Percentiles rank a stretch among this genome's conserved stretches.
phyloP scores from a whole-genome alignment of 78 protist species.

The Neovahlkampfia damariscottae region DNA sequence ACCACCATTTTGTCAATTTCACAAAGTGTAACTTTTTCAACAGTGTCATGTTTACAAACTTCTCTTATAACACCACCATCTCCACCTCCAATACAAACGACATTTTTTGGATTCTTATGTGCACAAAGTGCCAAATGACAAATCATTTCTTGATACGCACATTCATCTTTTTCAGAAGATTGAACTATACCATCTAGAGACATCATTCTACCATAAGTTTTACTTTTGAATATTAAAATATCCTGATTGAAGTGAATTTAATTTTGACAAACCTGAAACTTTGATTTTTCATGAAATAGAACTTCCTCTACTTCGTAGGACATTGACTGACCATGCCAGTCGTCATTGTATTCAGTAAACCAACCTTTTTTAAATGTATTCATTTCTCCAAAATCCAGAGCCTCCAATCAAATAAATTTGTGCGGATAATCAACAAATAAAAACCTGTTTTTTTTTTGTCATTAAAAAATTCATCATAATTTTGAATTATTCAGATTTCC shows the following conservation, averaged over 20 bases:
- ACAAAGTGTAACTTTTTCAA: slow-evolving; percentile 60
- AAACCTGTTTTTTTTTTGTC: no score
- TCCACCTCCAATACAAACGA: slow-evolving; percentile 94
- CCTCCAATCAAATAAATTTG: no score
- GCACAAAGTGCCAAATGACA: slow-evolving; percentile 73
- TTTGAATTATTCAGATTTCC: no score
- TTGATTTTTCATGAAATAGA: slow-evolving; percentile 47
- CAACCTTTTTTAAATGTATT: no score
- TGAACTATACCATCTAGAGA: slow-evolving; percentile 86
- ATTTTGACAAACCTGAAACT: no score
- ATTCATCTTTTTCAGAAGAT: slow-evolving; percentile 85
- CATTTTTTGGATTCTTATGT: slow-evolving; percentile 55
- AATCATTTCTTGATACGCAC: slow-evolving; percentile 91
- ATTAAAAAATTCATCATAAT: no score
- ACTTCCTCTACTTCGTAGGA: slow-evolving; percentile 75
- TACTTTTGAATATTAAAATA: slow-evolving; percentile 30
- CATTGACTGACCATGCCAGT: slow-evolving; percentile 55
- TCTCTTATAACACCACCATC: slow-evolving; percentile 96
- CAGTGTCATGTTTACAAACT: slow-evolving; percentile 50
- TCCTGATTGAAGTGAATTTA: no score
- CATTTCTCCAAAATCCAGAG: no score
- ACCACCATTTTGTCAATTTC: slow-evolving; percentile 69
- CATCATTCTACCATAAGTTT: slow-evolving; percentile 79
- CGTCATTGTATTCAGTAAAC: slow-evolving; percentile 14
- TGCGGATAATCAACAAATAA: no score